Percentiles rank a stretch among this genome's conserved stretches.
Conservation (phyloP, 176 grass and related monocot species). For the Poa annua region DNA sequence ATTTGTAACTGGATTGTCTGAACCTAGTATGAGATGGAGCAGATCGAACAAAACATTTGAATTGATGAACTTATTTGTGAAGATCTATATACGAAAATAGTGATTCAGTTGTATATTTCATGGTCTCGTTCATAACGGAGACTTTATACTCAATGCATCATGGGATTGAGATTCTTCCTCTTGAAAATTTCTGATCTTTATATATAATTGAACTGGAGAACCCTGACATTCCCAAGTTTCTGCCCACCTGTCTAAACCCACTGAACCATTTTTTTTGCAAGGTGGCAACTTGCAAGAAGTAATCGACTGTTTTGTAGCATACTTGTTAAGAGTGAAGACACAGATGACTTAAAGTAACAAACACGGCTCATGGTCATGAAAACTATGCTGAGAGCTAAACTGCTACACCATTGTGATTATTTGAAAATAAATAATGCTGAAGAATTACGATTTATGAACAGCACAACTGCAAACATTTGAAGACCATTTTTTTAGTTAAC, state of each 20-base stretch:
- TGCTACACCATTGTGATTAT: background rate
- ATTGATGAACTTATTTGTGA: conserved; percentile 1
- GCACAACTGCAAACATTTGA: background rate
- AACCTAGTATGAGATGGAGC: background rate
- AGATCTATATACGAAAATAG: conserved; percentile 3
- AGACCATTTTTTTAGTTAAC: background rate
- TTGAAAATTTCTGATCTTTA: background rate
- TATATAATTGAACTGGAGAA: background rate
- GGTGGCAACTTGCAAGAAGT: background rate
- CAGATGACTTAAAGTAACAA: background rate
- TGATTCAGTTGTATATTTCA: background rate
- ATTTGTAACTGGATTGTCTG: background rate
- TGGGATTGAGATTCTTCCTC: background rate
- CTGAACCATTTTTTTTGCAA: background rate
- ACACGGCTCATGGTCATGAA: background rate
- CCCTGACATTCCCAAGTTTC: background rate
- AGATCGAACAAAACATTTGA: background rate
- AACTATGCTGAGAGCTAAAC: background rate
- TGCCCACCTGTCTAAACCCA: background rate
- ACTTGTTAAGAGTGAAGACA: background rate
- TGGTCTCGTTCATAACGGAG: background rate
- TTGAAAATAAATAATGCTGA: background rate
- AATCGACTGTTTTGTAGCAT: background rate
- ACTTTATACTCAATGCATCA: background rate
- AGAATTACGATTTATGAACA: background rate